Base-by-base conservation (phyloP, 78 protist genomes). In the Cavenderia fasciculata region DNA sequence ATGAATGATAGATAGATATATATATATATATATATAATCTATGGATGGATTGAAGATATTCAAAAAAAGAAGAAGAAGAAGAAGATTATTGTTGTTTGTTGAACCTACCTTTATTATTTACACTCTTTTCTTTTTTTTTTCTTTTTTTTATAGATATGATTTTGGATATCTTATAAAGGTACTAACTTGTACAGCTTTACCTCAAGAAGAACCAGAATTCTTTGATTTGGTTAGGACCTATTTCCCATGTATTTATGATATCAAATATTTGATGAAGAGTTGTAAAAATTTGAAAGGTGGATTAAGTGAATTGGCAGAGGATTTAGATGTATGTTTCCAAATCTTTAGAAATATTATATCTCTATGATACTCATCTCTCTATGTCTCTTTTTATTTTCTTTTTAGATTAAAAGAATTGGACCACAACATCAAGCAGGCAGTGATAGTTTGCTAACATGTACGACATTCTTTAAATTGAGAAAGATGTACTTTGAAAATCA, bases 341-440 rank as follows among this genome's bases (percentile, higher is more conserved):
- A 16, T 0, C 21, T 21, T 6, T 57, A 62, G 25, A 8, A 44
- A 11, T 11, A 44, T 44, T 11, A 44, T 44, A 11, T 11, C n/a
- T n/a, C n/a, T n/a, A n/a, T n/a, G n/a, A n/a, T n/a, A n/a, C n/a
- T n/a, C n/a, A n/a, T n/a, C n/a, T 44, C 10, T 11, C 5, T 54
- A 54, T 54, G 61, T 4, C 16, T 14, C 8, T 29, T 5, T 61
- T 54, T 61, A 49, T 27, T 16, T 25, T 6, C 34, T 2, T 36
- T 36, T 44, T 72, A 95, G 93, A 96, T 97, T 21, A 65, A 90
- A 68, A 62, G 99, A 14, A 93, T 96, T 36, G 99, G 99, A 8
- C 98, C 99, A 40, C 97, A 96, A n/a, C 99, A 97, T 69, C 99
- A 98, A 71, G 99, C 99, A 14, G 99, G 99, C 14, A 74, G 93